phyloP scores from a whole-genome alignment of 108 stramenopile species.

The Cylindrotheca fusiformis region DNA sequence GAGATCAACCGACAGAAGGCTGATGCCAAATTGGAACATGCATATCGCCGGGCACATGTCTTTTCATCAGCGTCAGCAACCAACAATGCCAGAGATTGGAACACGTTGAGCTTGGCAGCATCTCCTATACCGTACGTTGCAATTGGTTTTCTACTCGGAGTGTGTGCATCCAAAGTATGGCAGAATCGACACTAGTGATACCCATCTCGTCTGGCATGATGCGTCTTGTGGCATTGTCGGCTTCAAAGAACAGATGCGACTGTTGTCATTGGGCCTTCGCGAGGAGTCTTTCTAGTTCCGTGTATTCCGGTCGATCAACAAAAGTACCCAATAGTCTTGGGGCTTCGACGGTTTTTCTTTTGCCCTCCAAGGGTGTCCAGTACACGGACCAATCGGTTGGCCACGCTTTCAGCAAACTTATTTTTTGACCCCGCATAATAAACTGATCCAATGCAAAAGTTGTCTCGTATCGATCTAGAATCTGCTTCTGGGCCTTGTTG shows the following conservation, averaged over 20 bases:
- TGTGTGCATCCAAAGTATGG: too few species aligned
- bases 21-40: conserved; percentile 22
- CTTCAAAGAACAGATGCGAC: too few species aligned
- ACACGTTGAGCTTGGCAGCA: too few species aligned
- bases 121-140: too few species aligned
- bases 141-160: too few species aligned
- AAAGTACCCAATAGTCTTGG: neutral
- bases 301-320: neutral
- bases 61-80: neutral
- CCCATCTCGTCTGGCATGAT: too few species aligned
- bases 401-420: conserved; percentile 24
- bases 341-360: neutral
- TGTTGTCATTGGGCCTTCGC: too few species aligned
- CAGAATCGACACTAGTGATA: too few species aligned
- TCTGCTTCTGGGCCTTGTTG: conserved; percentile 20
- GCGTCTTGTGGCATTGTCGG: too few species aligned
- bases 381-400: conserved; percentile 21
- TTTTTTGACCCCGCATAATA: conserved; percentile 18
- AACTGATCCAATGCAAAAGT: conserved; percentile 33
- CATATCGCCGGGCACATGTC: conserved; percentile 31
- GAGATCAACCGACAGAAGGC: conserved; percentile 14
- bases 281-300: neutral
- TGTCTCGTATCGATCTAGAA: conserved; percentile 29
- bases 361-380: neutral
- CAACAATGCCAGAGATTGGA: too few species aligned